Evolutionary conservation across 108 stramenopile genomes (phyloP).

Genomic region (Schizochytrium sp.): DNA sequence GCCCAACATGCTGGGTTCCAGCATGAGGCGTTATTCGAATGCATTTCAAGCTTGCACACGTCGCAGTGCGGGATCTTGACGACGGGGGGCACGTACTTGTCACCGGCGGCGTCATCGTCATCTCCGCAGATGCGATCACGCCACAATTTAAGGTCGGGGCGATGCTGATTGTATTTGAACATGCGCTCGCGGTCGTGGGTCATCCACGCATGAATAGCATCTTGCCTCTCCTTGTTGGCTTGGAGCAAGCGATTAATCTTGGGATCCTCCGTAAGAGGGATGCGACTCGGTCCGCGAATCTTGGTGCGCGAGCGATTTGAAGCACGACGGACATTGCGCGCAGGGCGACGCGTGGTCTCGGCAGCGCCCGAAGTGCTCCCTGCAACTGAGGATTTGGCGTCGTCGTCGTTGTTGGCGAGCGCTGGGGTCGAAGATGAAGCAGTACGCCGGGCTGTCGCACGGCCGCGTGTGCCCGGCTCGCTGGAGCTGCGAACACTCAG

Average conservation of each 20-base stretch:
- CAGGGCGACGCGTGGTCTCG: neutral
- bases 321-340: neutral
- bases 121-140: neutral
- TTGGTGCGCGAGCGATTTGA: neutral
- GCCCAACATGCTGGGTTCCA: constrained; percentile 9
- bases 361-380: neutral
- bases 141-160: neutral
- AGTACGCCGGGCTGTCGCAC: neutral
- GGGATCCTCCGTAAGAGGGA: neutral
- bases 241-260: neutral
- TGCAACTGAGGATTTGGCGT: neutral
- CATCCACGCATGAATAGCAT: neutral
- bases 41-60: constrained; percentile 1
- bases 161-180: constrained; percentile 8
- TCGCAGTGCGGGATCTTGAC: neutral
- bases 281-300: neutral
- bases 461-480: neutral
- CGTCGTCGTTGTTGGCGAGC: neutral
- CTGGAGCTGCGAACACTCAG: neutral
- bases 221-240: neutral
- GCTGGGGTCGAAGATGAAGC: neutral
- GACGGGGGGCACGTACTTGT: neutral
- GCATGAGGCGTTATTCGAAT: neutral
- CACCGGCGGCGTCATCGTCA: neutral
- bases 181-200: neutral